phyloP scores from a whole-genome alignment of 495 filamentous ascomycete genomes.

The Penicillium cosmopolitanum region DNA sequence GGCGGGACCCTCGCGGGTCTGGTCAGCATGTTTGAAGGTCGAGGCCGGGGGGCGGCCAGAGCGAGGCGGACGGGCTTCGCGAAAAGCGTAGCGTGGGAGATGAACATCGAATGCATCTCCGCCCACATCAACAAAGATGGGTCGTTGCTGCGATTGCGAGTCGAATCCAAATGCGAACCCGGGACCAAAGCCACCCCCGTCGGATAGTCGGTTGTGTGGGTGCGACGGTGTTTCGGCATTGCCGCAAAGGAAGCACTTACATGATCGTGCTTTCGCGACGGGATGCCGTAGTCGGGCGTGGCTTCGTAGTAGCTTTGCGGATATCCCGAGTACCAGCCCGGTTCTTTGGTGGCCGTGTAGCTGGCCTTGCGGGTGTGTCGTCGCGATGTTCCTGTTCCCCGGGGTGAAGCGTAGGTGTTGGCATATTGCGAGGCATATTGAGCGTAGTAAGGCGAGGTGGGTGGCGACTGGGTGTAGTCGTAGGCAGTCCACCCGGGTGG shows the following conservation, averaged over 20 bases:
- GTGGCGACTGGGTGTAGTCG: constrained; percentile 55
- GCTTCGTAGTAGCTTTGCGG: constrained; percentile 45
- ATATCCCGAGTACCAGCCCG: constrained; percentile 46
- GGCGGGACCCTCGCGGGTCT: constrained; percentile 20
- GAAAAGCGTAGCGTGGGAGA: constrained; percentile 40
- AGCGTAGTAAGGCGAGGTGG: constrained; percentile 54
- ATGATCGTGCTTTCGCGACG: constrained; percentile 58
- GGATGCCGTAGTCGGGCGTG: constrained; percentile 52
- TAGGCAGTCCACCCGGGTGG: constrained; percentile 53
- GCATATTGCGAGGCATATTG: constrained; percentile 50
- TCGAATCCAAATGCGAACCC: constrained; percentile 31
- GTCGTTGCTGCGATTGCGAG: constrained; percentile 52
- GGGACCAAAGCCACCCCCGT: constrained; percentile 45
- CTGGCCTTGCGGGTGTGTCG: constrained; percentile 53
- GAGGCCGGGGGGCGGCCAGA: constrained; percentile 30
- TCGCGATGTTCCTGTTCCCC: constrained; percentile 36
- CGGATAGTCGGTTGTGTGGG: constrained; percentile 42
- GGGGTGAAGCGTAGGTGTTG: constrained; percentile 44
- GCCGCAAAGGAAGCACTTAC: constrained; percentile 60
- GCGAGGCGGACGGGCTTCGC: constrained; percentile 28
- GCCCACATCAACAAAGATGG: constrained; percentile 59
- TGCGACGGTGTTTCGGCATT: constrained; percentile 42
- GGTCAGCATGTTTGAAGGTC: constrained; percentile 30
- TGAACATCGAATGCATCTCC: constrained; percentile 55
- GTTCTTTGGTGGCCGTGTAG: constrained; percentile 46